phyloP scores from a whole-genome alignment of 768 basidiomycete genomes.

The Calvatia gigantea region DNA sequence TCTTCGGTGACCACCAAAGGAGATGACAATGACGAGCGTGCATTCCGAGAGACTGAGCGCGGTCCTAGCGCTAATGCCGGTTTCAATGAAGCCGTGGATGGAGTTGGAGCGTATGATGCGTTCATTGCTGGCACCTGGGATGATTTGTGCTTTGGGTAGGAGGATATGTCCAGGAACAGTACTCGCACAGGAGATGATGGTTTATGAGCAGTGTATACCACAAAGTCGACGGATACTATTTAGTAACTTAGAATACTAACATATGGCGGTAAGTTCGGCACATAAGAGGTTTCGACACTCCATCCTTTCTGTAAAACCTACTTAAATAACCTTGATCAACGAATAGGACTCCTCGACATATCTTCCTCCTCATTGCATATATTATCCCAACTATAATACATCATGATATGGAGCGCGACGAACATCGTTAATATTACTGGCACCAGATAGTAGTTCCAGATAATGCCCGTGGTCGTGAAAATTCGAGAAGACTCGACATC shows the following conservation, averaged over 20 bases:
- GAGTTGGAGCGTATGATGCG: conserved; percentile 75
- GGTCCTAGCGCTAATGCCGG: conserved; percentile 22
- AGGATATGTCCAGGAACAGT: conserved; percentile 70
- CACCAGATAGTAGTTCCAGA: no score
- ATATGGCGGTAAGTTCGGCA: no score
- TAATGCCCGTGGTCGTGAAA: no score
- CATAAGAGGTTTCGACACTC: no score
- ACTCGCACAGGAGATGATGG: no score
- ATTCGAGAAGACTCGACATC: no score
- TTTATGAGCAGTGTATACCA: no score
- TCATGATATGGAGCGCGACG: conserved; percentile 78
- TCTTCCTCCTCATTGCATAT: conserved; percentile 66
- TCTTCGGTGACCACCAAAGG: conserved; percentile 19
- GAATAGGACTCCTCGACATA: conserved; percentile 72
- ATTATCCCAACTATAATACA: conserved; percentile 88
- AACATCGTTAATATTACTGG: conserved; percentile 56
- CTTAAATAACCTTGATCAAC: no score
- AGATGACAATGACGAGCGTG: conserved; percentile 45
- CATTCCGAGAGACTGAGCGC: conserved; percentile 58
- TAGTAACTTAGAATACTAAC: no score
- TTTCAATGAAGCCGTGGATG: conserved; percentile 51
- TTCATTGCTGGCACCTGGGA: conserved; percentile 86
- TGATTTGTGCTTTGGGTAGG: conserved; percentile 79
- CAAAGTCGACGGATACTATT: no score
- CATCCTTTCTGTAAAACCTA: no score